Evolutionary conservation across 805 yeast genomes (phyloP).

Genomic region (Pichia paraexigua): DNA sequence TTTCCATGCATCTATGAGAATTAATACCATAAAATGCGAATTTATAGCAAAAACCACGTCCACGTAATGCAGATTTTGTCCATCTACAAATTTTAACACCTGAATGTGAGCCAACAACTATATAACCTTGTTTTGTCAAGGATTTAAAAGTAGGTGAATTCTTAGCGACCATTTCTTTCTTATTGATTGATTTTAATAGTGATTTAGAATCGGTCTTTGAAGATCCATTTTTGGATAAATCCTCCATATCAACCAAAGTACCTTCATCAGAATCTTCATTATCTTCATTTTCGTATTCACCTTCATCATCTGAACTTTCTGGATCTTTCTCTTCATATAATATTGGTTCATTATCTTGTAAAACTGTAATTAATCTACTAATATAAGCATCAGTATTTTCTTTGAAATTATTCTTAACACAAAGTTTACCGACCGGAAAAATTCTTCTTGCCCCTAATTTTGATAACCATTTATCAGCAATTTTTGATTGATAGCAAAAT

Average conservation of each 20-base stretch:
- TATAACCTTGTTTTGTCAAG: conserved; percentile 87
- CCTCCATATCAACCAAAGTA: conserved; percentile 75
- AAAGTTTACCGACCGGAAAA: conserved; percentile 76
- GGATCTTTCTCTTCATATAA: conserved; percentile 42
- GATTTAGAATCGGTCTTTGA: conserved; percentile 20
- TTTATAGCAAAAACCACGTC: conserved; percentile 91
- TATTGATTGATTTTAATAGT: conserved; percentile 21
- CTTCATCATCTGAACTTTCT: conserved; percentile 9
- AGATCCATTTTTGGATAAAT: conserved; percentile 25
- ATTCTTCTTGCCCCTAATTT: conserved; percentile 81
- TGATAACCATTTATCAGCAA: conserved; percentile 67
- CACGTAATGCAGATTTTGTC: conserved; percentile 92
- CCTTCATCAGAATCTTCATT: conserved; percentile 30
- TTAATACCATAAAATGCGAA: conserved; percentile 86
- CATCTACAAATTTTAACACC: conserved; percentile 94
- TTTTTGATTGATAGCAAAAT: conserved; percentile 78
- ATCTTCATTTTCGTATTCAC: conserved; percentile 16
- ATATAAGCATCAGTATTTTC: conserved; percentile 58
- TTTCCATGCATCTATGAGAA: conserved; percentile 91
- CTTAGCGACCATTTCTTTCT: conserved; percentile 82
- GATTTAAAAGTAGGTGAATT: conserved; percentile 85
- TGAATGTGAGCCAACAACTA: conserved; percentile 88
- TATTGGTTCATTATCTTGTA: conserved; percentile 62
- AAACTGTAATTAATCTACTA: conserved; percentile 46
- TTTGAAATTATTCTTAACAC: conserved; percentile 62